phyloP scores from a whole-genome alignment of 257 asterid genomes.

The Solanum tarapatanum region DNA sequence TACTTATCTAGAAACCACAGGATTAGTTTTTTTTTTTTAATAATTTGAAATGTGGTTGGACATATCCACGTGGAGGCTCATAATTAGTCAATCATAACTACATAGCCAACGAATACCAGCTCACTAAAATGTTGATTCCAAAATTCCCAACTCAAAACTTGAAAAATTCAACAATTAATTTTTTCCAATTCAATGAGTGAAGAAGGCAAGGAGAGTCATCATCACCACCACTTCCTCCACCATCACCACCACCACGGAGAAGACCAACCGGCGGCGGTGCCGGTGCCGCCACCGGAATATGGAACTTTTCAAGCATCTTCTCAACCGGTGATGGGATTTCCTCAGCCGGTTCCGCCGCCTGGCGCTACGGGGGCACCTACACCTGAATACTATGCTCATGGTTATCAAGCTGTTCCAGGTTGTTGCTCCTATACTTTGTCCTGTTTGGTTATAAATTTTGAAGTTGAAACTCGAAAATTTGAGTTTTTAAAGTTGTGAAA shows the following conservation, averaged over 20 bases:
- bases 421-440: not conserved
- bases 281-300: conserved; percentile 37
- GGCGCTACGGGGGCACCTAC: conserved; percentile 33
- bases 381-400: conserved; percentile 51
- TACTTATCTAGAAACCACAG: not conserved
- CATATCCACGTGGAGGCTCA: not conserved
- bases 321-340: conserved; percentile 64
- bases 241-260: conserved; percentile 4
- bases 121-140: not conserved
- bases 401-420: conserved; percentile 90
- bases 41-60: not conserved
- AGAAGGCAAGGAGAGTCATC: conserved; percentile 33
- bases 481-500: not conserved
- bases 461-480: not conserved
- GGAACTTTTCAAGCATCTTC: conserved; percentile 55
- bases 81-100: not conserved
- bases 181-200: conserved; percentile 48
- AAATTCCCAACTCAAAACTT: not conserved
- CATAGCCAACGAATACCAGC: not conserved
- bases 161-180: not conserved
- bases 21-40: not conserved
- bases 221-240: not conserved
- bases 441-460: not conserved
- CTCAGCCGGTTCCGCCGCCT: conserved; percentile 94
- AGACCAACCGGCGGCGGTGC: not conserved